Conservation (phyloP, 2,329 filamentous ascomycete genomes). For the Neofusicoccum ribis region DNA sequence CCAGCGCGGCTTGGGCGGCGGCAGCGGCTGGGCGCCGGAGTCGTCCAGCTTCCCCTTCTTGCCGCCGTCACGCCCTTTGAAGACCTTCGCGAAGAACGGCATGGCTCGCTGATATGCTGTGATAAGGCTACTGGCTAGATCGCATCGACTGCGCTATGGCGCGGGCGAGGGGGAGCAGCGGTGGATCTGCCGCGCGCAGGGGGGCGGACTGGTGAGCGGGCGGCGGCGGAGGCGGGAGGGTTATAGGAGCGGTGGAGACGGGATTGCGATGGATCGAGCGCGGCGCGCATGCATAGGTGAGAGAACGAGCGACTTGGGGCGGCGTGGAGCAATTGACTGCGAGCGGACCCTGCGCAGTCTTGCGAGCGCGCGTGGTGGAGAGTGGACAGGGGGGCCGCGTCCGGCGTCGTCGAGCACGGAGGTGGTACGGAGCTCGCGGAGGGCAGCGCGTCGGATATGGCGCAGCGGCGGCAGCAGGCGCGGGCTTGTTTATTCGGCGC, state of each 20-base stretch:
- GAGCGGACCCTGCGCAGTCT: slow-evolving; percentile 4
- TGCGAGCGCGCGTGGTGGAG: slow-evolving; percentile 14
- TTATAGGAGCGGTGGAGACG: slow-evolving; percentile 16
- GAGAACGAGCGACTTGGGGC: slow-evolving; percentile 4
- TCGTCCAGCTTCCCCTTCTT: slow-evolving; percentile 56
- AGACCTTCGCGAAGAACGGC: slow-evolving; percentile 61
- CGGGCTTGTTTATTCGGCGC: not conserved
- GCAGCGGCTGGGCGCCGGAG: slow-evolving; percentile 42
- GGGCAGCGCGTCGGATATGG: slow-evolving; percentile 4
- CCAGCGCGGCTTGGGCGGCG: slow-evolving; percentile 72
- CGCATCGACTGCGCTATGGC: slow-evolving; percentile 19
- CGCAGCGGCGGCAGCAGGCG: slow-evolving; percentile 2
- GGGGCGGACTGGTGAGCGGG: slow-evolving; percentile 3
- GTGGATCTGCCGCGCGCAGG: slow-evolving; percentile 14
- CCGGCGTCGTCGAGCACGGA: slow-evolving; percentile 7
- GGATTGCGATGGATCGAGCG: not conserved
- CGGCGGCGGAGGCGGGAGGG: slow-evolving; percentile 4
- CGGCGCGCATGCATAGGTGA: slow-evolving; percentile 15
- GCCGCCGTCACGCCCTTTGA: slow-evolving; percentile 75
- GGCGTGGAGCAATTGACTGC: slow-evolving; percentile 16
- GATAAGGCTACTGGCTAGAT: slow-evolving; percentile 4
- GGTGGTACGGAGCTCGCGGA: slow-evolving; percentile 5
- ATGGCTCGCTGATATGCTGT: slow-evolving; percentile 34
- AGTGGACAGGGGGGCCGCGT: slow-evolving; percentile 16
- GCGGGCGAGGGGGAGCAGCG: slow-evolving; percentile 12